Base-by-base conservation (phyloP, 371 early-diverging fungal genomes). In the Actinomucor elegans region DNA sequence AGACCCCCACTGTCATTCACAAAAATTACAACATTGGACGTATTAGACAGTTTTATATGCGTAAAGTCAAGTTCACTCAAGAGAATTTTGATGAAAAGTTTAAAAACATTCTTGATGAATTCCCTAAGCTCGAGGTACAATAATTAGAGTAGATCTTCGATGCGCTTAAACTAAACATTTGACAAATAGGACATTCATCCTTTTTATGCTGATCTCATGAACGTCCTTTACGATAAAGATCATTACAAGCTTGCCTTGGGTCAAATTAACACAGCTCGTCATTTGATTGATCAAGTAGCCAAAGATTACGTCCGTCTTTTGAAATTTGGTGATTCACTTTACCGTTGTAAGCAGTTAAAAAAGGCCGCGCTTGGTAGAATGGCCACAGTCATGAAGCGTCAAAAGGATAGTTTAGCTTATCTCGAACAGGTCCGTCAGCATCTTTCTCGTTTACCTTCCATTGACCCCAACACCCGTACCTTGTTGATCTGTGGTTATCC, bases 231-330 rank as follows among this genome's bases (percentile, higher is more conserved):
- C 83, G 99, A 99, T 86, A 93, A 93, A 76, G 99, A 99, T 73
- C 99, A 99, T 76, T 99, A 99, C 87, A 99, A 99, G 81, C 87
- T 99, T 48, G 99, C 99, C 23, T 84, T 99, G 54, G 99, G 97
- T 48, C 99, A 99, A 74, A 89, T 99, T 69, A 98, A 96, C 85
- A 94, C 96, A 28, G 97, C 99, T 28, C 92, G 88, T 60, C 96
- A 95, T 63, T 75, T 96, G 61, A 96, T 99, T 47, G 94, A 94
- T 62, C 87, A 92, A 57, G 94, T 99, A 44, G 97, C 91, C 43
- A 99, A 97, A 77, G 99, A 99, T 79, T 99, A 98, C 67, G 89
- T 93, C 42, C 91, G 97, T 46, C 76, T 99, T 58, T 79, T 99
- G 50, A 99, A 99, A 83, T 99, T 97, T 73, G 99, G 96, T 73